Base-by-base conservation (phyloP, 441 rosid species). In the Corymbia calophylla region DNA sequence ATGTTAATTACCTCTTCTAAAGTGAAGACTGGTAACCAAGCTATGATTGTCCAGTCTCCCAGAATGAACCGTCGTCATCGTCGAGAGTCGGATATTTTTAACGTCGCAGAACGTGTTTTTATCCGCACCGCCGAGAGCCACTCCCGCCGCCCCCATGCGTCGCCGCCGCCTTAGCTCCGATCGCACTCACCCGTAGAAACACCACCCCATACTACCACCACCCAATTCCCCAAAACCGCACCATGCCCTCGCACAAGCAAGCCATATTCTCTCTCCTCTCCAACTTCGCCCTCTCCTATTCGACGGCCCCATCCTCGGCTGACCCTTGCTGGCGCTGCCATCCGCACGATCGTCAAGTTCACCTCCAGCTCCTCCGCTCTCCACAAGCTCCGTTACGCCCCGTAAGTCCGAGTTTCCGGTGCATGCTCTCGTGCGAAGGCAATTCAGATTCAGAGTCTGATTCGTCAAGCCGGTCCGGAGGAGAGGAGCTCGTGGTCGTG, bases 241-340 rank as follows among this genome's bases (percentile, higher is more conserved):
- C 86, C 51, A 97, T 96, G 98, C 92, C 97, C 88, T 93, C 96
- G 56, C 93, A 93, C 91, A 97, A 95, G 88, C 97, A 93, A 87
- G 96, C 96, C 70, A 51, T 96, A 60, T 88, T 94, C 27, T 90
- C 93, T 44, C 87, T 96, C 27, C 88, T 95, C 86, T 87, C 94
- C 68, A 96, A 94, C 48, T 88, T 97, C 73, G 97, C 96, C 53
- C 87, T 96, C 56, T 97, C 99, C 82, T 51, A 51, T 95, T 93
- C 89, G 99, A 97, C 93, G 99, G 98, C 82, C 98, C 97, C 32
- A 89, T 96, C 60, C 92, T 97, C 55, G 99, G 99, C 9, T 92
- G 5, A 93, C 95, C 89, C 92, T 97, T 17, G 98, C 99, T 9
- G 93, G 90, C 89, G 90, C 92, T 47, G 96, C 99, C 87, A 91